A percentile compares a stretch with the other conserved stretches of the same genome.
Conservation (phyloP, 805 yeast genomes). For the Nakazawaea molendinolei region DNA sequence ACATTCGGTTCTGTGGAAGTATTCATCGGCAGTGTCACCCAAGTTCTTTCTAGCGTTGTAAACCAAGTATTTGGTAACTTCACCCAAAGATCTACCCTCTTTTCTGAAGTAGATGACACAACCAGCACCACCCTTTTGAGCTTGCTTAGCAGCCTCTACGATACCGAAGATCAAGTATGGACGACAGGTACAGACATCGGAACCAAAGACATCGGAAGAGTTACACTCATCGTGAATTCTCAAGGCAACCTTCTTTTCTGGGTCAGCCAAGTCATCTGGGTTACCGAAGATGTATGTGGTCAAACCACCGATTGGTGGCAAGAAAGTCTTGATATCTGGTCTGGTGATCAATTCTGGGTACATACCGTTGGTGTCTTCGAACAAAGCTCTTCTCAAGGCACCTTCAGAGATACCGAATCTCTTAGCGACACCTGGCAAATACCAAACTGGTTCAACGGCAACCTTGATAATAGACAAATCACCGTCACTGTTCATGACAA, state of each 20-base stretch:
- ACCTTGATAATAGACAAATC: constrained; percentile 57
- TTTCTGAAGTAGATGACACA: constrained; percentile 60
- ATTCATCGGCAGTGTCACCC: constrained; percentile 63
- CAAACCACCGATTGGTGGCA: constrained; percentile 66
- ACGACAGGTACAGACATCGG: constrained; percentile 65
- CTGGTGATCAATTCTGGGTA: constrained; percentile 64
- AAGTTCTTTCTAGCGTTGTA: constrained; percentile 66
- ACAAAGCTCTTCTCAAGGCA: constrained; percentile 51
- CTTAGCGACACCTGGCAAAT: constrained; percentile 61
- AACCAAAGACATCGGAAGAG: constrained; percentile 64
- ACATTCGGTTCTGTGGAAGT: constrained; percentile 63
- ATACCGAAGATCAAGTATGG: constrained; percentile 63
- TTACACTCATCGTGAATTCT: constrained; percentile 67
- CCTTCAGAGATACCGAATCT: constrained; percentile 51
- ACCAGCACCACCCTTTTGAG: constrained; percentile 61
- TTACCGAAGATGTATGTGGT: constrained; percentile 64
- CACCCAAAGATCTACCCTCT: constrained; percentile 67
- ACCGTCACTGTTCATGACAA: constrained; percentile 53
- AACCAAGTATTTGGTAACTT: constrained; percentile 62
- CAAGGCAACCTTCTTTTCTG: constrained; percentile 43
- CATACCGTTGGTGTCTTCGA: constrained; percentile 67
- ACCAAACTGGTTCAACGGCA: constrained; percentile 70
- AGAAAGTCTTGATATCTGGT: constrained; percentile 57
- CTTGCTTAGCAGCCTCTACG: constrained; percentile 62
- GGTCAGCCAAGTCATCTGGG: constrained; percentile 46